Evolutionary conservation across 2,329 filamentous ascomycete genomes (phyloP), one percentile per base, ranked within the genome.

Genomic region (Lachnellula occidentalis): DNA sequence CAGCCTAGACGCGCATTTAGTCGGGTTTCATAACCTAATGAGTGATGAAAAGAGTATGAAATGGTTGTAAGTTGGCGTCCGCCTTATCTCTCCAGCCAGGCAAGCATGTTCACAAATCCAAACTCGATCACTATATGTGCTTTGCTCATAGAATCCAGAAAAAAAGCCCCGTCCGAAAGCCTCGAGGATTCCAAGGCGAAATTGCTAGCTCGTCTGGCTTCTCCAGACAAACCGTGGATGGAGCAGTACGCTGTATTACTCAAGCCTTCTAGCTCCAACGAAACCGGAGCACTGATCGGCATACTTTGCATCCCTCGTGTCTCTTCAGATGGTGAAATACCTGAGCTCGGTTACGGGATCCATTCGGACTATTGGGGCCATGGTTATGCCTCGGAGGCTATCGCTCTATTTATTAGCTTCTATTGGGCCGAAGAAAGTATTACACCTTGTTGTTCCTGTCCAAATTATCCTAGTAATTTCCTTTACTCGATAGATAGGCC

Each of bases 201-300:
- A 9, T 54, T 60, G 47, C 14, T 48, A 15, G 43, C 34, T 17
- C 39, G 51, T 15, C 45, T 51, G 1, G 50, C 51, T 6, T 57
- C 39, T 12, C 37, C 43, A 3, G 45, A 61, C 22, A 51, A 59
- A 3, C 58, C 61, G 11, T 58, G 55, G 50, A 57, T 55, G n/a
- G 58, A 60, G 21, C 55, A 55, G 6, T 64, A 58, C 34, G 63
- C 62, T n/a, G 61, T 65, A 37, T 15, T 64, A 7, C 50, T 64
- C 14, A 58, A 53, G 5, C 27, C 49, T 15, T 15, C 49, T 9
- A 37, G 9, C 27, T 11, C 27, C 3, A 12, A 12, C 27, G 12
- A 31, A 31, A 9, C 9, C 27, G 27, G 27, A 31, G 12, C 5
- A 53, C 17, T 60, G 45, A 54, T 60, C 41, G 58, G 58, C 1